These are phyloP conservation scores for Linanthus parryae DNA, from an alignment of 148 eudicot genomes.

Conservation along the genomic window DNA sequence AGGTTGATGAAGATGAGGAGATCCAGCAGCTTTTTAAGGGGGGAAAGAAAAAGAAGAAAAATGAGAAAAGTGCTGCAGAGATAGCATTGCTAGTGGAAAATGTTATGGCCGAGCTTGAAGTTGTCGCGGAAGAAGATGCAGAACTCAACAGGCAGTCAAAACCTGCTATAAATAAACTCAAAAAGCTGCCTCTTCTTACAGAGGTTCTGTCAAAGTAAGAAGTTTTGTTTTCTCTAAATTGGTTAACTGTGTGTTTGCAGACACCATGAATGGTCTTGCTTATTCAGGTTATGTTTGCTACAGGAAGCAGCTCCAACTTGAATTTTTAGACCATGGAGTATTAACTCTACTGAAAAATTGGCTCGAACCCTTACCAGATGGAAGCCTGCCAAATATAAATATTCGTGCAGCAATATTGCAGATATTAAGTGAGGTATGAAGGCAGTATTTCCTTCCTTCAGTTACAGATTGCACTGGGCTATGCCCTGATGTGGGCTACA, in stretches of 20 bases:
- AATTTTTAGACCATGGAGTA: slow-evolving; percentile 96
- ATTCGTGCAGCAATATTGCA: slow-evolving; percentile 80
- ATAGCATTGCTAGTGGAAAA: slow-evolving; percentile 78
- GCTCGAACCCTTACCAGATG: slow-evolving; percentile 99
- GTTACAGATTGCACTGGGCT: neutral
- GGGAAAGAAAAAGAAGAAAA: slow-evolving; percentile 90
- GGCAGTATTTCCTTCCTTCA: slow-evolving; percentile 1
- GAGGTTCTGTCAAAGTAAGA: slow-evolving; percentile 87
- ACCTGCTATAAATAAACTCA: slow-evolving; percentile 95
- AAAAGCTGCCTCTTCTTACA: slow-evolving; percentile 79
- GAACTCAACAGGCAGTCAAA: slow-evolving; percentile 56
- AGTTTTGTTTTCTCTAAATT: too few relatives aligned
- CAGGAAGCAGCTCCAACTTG: slow-evolving; percentile 95
- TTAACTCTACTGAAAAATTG: slow-evolving; percentile 74
- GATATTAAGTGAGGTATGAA: slow-evolving; percentile 82
- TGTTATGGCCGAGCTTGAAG: slow-evolving; percentile 94
- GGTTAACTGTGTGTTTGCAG: too few relatives aligned
- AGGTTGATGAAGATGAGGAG: slow-evolving; percentile 88
- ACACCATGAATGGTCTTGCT: too few relatives aligned
- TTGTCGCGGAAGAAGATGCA: slow-evolving; percentile 93
- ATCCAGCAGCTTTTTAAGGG: slow-evolving; percentile 52
- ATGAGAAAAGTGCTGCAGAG: slow-evolving; percentile 90
- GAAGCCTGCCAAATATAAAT: slow-evolving; percentile 95
- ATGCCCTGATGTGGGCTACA: neutral
- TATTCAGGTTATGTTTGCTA: slow-evolving; percentile 18